Evolutionary conservation across 371 early-diverging fungal species (phyloP).

Genomic region (Actinomortierella ambigua): DNA sequence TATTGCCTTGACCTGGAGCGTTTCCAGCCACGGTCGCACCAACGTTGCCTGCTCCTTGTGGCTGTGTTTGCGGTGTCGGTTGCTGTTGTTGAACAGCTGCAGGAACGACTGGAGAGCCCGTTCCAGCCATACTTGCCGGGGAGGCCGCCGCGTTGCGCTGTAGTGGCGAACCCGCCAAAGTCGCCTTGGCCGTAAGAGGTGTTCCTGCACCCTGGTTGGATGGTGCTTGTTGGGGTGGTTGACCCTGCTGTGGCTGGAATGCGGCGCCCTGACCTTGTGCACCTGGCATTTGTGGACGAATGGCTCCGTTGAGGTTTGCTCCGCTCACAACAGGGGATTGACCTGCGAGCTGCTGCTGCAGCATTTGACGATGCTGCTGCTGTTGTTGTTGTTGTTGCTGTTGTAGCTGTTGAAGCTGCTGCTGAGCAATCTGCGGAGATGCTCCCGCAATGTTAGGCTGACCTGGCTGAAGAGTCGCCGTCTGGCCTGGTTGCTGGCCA

Average conservation of each 20-base stretch:
- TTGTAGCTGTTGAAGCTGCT: conserved; percentile 38
- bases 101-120: conserved; percentile 26
- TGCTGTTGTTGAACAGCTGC: conserved; percentile 21
- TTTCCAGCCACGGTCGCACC: not conserved
- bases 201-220: conserved; percentile 14
- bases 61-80: conserved; percentile 8
- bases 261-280: conserved; percentile 14
- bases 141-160: conserved; percentile 32
- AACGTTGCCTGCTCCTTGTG: not conserved
- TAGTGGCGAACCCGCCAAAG: conserved; percentile 25
- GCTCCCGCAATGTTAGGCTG: not conserved
- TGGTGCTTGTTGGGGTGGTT: not conserved
- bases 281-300: conserved; percentile 17
- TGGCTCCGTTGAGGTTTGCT: conserved; percentile 1
- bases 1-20: not conserved
- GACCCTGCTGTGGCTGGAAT: conserved; percentile 9
- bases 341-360: conserved; percentile 12
- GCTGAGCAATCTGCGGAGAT: conserved; percentile 2
- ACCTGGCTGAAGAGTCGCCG: not conserved
- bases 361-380: conserved; percentile 10
- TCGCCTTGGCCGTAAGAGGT: conserved; percentile 20
- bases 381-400: conserved; percentile 14
- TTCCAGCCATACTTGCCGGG: conserved; percentile 6
- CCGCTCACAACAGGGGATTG: too few species aligned
- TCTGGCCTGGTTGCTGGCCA: conserved; percentile 7